These are phyloP conservation scores for Fusarium mexicanum DNA, from an alignment of 2,329 filamentous ascomycete species.

Conservation along the genomic window DNA sequence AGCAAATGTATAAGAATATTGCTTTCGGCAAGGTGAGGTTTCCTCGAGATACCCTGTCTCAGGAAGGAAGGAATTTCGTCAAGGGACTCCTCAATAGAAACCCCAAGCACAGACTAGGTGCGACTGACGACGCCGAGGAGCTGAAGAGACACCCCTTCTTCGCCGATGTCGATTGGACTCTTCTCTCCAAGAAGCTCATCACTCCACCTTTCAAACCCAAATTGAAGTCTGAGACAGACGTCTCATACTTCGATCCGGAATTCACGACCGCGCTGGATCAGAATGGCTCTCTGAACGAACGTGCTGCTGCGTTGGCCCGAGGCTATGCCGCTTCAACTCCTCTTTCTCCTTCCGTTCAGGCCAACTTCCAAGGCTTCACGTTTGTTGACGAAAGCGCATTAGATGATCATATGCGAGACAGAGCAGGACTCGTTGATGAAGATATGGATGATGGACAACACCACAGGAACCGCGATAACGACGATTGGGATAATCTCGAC, in stretches of 20 bases:
- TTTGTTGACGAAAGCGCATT: conserved; percentile 98
- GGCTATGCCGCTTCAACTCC: conserved; percentile 92
- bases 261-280: conserved; percentile 95
- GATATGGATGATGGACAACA: conserved; percentile 68
- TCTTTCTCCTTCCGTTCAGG: conserved; percentile 93
- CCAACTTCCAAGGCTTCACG: conserved; percentile 98
- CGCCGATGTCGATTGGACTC: conserved; percentile 90
- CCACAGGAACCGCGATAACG: conserved; percentile 50
- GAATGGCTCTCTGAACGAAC: conserved; percentile 87
- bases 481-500: conserved; percentile 68
- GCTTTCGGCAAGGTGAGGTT: conserved; percentile 98
- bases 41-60: conserved; percentile 90
- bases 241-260: conserved; percentile 98
- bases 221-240: conserved; percentile 93
- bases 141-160: conserved; percentile 96
- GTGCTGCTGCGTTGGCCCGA: conserved; percentile 84
- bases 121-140: conserved; percentile 90
- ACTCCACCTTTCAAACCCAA: conserved; percentile 98
- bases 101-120: conserved; percentile 92
- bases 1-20: conserved; percentile 99
- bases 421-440: conserved; percentile 60
- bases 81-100: conserved; percentile 98
- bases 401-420: conserved; percentile 79
- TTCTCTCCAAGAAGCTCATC: conserved; percentile 87
- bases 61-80: conserved; percentile 96